These are phyloP conservation scores for Flaveria sonorensis DNA, from an alignment of 129 eudicot species.

Conservation along the genomic window DNA sequence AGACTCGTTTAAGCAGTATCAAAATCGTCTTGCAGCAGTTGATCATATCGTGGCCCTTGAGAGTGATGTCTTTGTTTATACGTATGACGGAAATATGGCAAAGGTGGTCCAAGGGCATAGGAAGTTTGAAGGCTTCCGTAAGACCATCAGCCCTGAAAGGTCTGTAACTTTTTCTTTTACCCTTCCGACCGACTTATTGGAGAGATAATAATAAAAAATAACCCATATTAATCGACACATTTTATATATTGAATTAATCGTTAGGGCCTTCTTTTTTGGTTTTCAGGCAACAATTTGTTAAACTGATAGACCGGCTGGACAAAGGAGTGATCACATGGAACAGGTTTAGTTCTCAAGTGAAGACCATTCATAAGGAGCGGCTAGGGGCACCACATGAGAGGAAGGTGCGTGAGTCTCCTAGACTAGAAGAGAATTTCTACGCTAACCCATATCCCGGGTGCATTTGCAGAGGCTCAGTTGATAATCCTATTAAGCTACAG, in stretches of 20 bases:
- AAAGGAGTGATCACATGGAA: slow-evolving; percentile 66
- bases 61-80: slow-evolving; percentile 82
- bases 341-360: slow-evolving; percentile 54
- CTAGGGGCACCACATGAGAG: slow-evolving; percentile 71
- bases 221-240: neutral
- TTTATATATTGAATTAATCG: no score
- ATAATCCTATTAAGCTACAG: neutral
- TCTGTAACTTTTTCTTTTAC: neutral
- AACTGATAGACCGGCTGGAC: slow-evolving; percentile 67
- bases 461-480: slow-evolving; percentile 28
- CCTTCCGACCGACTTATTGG: neutral
- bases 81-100: slow-evolving; percentile 98
- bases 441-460: slow-evolving; percentile 95
- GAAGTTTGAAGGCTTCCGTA: slow-evolving; percentile 78
- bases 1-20: slow-evolving; percentile 50
- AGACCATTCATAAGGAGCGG: slow-evolving; percentile 53
- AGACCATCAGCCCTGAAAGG: slow-evolving; percentile 85
- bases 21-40: slow-evolving; percentile 90
- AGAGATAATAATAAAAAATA: neutral
- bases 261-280: neutral
- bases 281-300: slow-evolving; percentile 60
- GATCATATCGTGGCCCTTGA: slow-evolving; percentile 89
- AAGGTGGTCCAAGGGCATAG: slow-evolving; percentile 98
- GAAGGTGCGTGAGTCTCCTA: slow-evolving; percentile 54
- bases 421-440: slow-evolving; percentile 79